A percentile compares a stretch with the other conserved stretches of the same genome.
phyloP scores from a whole-genome alignment of 345 rosid genomes.

The Eucalyptus marginata region DNA sequence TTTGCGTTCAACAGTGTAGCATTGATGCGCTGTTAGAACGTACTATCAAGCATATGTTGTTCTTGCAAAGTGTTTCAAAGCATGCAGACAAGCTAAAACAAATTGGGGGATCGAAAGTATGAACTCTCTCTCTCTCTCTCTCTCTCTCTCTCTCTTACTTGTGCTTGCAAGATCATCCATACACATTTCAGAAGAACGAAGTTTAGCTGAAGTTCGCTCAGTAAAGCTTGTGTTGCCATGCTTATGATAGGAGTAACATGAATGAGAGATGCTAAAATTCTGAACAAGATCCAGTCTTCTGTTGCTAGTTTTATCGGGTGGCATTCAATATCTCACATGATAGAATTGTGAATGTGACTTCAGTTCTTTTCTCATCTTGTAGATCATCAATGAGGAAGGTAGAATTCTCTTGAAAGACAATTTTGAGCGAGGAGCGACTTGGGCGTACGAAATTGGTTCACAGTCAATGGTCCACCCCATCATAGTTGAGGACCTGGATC shows the following conservation, averaged over 20 bases:
- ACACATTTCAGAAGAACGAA: background rate
- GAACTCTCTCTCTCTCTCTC: background rate
- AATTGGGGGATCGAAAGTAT: constrained; percentile 72
- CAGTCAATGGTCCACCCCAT: constrained; percentile 78
- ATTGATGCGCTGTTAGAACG: constrained; percentile 89
- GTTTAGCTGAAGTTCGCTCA: background rate
- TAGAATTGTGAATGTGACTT: background rate
- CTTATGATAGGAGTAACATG: background rate
- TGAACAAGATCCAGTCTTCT: background rate
- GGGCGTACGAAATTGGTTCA: constrained; percentile 93
- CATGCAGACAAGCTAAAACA: constrained; percentile 85
- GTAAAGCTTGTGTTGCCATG: background rate
- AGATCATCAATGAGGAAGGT: constrained; percentile 51
- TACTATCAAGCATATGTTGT: constrained; percentile 95
- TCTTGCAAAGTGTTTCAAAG: constrained; percentile 93
- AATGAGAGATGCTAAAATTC: background rate
- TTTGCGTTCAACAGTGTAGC: constrained; percentile 72
- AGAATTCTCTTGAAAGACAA: constrained; percentile 34
- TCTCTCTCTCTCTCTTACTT: background rate
- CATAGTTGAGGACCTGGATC: constrained; percentile 81
- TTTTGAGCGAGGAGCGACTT: constrained; percentile 88
- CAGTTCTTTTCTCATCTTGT: constrained; percentile 1
- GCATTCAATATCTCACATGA: background rate
- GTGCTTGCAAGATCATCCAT: background rate
- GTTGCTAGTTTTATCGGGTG: background rate